Evolutionary conservation across 768 basidiomycete species (phyloP), one percentile per base, ranked within the genome.

Genomic region (Tylopilus cervinicoccineus): DNA sequence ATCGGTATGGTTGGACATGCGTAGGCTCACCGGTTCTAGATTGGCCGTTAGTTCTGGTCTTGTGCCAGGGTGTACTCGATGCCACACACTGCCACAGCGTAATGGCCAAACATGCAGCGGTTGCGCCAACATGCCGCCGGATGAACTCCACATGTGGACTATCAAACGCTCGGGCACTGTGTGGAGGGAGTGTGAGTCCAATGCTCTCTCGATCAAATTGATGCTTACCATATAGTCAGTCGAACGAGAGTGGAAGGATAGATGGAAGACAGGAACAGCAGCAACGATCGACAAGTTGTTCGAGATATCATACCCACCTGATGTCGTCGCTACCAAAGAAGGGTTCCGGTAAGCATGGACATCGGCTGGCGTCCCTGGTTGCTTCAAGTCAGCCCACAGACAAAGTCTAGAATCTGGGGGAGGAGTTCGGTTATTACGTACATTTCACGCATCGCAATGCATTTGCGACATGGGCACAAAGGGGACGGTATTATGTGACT

Each of bases 401-500:
- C 52, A 56, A 23, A 61, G 74, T 70, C 51, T 64, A 70, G 51
- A 66, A 61, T 50, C 71, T 63, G 52, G 62, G 55, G 43, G 65
- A 60, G 38, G 68, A 2, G 43, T 71, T 52, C 71, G 72, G 53
- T 72, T 80, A 56, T 70, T 83, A 44, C 74, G 78, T 54, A 81
- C 77, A 32, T 85, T 81, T 57, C 79, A 85, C 51, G 76, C 79
- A 47, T 72, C 80, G 3, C 81, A 83, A 51, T 84, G 82, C 56
- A 81, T 86, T 34, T 86, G 83, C 67, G 80, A 86, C 60, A 66
- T 86, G 51, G 83, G 83, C 8, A 72, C 72, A 14, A 80, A 79
- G 50, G 74, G 75, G 27, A 60, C 72, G 4, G 57, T 59, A 1
- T 59, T 82, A 17, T 86, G 84, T 64, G 71, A 70, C 52, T 80